These are phyloP conservation scores for Nakazawaea laoshanensis DNA, from an alignment of 805 yeast genomes.

Conservation along the genomic window DNA sequence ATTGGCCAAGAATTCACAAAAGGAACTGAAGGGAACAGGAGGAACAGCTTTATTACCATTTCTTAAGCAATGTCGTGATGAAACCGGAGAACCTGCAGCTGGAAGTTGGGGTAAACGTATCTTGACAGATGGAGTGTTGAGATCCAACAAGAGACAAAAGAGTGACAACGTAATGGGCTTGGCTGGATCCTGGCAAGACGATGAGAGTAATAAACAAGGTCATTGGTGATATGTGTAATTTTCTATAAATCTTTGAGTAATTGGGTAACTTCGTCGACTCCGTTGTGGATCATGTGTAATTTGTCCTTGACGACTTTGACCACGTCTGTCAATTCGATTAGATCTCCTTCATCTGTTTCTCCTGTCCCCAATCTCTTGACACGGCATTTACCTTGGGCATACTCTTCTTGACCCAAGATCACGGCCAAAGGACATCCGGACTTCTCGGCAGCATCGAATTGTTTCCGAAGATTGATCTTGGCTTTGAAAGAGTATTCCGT, in stretches of 20 bases:
- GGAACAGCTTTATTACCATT: constrained; percentile 90
- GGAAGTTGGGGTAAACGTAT: constrained; percentile 84
- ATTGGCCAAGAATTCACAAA: constrained; percentile 41
- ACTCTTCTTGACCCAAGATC: constrained; percentile 94
- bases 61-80: constrained; percentile 92
- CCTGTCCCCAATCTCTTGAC: constrained; percentile 87
- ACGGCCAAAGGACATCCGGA: constrained; percentile 87
- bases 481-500: constrained; percentile 88
- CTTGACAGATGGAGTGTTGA: constrained; percentile 41
- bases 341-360: constrained; percentile 78
- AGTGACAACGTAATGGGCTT: constrained; percentile 16
- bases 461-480: constrained; percentile 92
- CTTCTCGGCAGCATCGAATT: constrained; percentile 96
- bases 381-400: constrained; percentile 68
- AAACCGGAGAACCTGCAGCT: constrained; percentile 90
- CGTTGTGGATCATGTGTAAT: constrained; percentile 35
- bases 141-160: constrained; percentile 10
- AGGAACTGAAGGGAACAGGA: constrained; percentile 78
- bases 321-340: constrained; percentile 55
- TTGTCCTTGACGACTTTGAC: constrained; percentile 36
- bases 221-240: constrained; percentile 18
- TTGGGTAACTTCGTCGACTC: constrained; percentile 57
- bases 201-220: constrained; percentile 18
- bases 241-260: constrained; percentile 44
- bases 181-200: constrained; percentile 23